phyloP scores from a whole-genome alignment of 176 grass and related monocot genomes.

The Bolboschoenus planiculmis region DNA sequence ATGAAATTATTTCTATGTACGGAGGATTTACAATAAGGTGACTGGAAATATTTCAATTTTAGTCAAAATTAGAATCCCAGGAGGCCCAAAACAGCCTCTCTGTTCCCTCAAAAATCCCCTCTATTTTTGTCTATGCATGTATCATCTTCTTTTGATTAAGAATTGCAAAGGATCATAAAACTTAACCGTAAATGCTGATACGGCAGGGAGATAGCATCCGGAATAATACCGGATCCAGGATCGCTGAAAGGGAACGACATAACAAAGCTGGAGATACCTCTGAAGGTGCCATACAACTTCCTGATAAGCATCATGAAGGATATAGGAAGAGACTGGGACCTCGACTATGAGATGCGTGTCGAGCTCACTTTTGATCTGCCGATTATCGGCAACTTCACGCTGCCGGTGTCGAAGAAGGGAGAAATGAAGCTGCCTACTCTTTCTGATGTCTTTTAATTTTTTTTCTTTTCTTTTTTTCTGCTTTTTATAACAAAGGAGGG shows the following conservation, averaged over 20 bases:
- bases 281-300: conserved; percentile 63
- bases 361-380: conserved; percentile 70
- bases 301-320: conserved; percentile 50
- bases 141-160: neutral
- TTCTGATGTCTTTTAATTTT: conserved; percentile 40
- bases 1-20: neutral
- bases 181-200: neutral
- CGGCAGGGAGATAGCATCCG: conserved; percentile 51
- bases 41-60: too few species aligned
- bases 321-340: conserved; percentile 49
- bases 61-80: neutral
- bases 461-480: neutral
- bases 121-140: neutral
- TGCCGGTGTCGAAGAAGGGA: conserved; percentile 66
- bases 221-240: conserved; percentile 63
- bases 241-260: conserved; percentile 33
- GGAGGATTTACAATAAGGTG: too few species aligned
- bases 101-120: neutral
- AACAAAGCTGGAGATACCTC: conserved; percentile 44
- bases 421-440: conserved; percentile 74
- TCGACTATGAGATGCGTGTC: conserved; percentile 69
- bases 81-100: neutral
- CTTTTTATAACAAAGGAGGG: neutral
- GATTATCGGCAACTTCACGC: conserved; percentile 54
- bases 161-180: neutral